Conservation (phyloP, 495 filamentous ascomycete genomes). For the Tuber microsphaerosporum region DNA sequence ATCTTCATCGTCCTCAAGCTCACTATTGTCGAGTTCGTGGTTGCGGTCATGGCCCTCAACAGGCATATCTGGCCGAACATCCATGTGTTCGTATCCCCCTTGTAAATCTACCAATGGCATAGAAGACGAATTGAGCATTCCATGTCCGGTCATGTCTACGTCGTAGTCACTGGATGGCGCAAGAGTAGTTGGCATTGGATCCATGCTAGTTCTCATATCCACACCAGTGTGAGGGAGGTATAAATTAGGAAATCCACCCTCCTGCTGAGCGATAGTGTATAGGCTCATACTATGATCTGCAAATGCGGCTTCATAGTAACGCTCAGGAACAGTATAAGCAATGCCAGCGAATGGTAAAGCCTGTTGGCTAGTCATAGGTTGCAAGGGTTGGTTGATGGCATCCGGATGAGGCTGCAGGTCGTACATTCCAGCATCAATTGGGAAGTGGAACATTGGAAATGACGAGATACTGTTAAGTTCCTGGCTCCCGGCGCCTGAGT, state of each 20-base stretch:
- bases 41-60: not conserved
- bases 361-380: conserved; percentile 9
- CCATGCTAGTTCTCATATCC: conserved; percentile 18
- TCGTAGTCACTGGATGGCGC: conserved; percentile 20
- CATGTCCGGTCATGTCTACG: conserved; percentile 14
- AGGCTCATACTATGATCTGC: conserved; percentile 17
- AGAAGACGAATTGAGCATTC: conserved; percentile 13
- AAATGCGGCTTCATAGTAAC: conserved; percentile 37
- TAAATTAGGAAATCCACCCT: conserved; percentile 36
- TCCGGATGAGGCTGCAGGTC: conserved; percentile 28
- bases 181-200: conserved; percentile 25
- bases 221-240: conserved; percentile 19
- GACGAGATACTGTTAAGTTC: conserved; percentile 15
- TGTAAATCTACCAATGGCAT: conserved; percentile 24
- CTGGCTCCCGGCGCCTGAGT: conserved; percentile 28
- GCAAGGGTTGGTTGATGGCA: conserved; percentile 11
- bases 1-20: conserved; percentile 17
- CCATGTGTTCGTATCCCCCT: conserved; percentile 2
- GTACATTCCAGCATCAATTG: conserved; percentile 28
- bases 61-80: not conserved
- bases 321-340: conserved; percentile 18
- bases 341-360: conserved; percentile 4
- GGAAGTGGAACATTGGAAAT: conserved; percentile 29
- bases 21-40: conserved; percentile 19
- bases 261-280: conserved; percentile 30